Conservation (phyloP, 2,329 filamentous ascomycete species). For the Colletotrichum australisinense region DNA sequence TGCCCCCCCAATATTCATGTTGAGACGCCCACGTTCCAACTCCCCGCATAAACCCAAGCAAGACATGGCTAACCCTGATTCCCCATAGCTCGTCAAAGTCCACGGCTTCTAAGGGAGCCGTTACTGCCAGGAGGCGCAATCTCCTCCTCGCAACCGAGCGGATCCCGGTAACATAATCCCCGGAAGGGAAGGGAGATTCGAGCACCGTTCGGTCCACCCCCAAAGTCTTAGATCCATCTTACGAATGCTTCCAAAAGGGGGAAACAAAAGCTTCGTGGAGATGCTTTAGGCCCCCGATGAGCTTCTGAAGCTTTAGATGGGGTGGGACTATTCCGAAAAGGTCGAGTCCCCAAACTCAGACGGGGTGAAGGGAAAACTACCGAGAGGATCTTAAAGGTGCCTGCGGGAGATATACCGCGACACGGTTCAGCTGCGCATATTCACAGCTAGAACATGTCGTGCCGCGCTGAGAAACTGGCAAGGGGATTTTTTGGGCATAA, state of each 20-base stretch:
- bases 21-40: not conserved
- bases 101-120: conserved; percentile 69
- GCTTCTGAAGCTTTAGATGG: not conserved
- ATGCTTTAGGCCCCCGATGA: not conserved
- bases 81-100: conserved; percentile 52
- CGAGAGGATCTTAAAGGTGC: conserved; percentile 27
- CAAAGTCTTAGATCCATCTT: not conserved
- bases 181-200: conserved; percentile 8
- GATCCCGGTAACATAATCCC: conserved; percentile 13
- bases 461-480: conserved; percentile 21
- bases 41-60: not conserved
- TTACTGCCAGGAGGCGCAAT: conserved; percentile 47
- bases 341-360: not conserved
- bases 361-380: not conserved
- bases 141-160: conserved; percentile 35
- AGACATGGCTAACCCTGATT: not conserved
- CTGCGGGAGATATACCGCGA: conserved; percentile 16
- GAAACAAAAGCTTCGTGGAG: conserved; percentile 5
- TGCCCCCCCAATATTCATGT: not conserved
- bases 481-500: conserved; percentile 11
- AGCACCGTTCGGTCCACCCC: not conserved
- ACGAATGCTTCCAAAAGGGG: not conserved
- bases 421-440: not conserved
- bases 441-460: not conserved
- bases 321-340: conserved; percentile 8